Base-by-base conservation (phyloP, 1,139 yeast genomes). In the Eremothecium gossypii region DNA sequence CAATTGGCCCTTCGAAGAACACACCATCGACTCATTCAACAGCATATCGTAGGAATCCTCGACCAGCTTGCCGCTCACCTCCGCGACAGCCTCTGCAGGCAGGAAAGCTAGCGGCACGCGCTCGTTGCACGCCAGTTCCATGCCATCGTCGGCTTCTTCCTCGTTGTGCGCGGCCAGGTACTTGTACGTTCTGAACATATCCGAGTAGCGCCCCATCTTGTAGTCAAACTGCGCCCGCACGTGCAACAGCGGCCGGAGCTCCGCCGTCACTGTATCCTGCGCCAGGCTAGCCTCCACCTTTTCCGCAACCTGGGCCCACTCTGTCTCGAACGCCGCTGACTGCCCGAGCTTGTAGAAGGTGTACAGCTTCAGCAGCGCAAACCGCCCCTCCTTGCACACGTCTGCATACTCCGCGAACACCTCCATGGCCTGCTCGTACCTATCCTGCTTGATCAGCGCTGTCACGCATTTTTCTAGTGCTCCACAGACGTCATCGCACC, bases 171-270 rank as follows among this genome's bases (percentile, higher is more conserved):
- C 38, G 26, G 76, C 60, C 43, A 85, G 65, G 4, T 66, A 64
- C 40, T 71, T 64, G 57, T 85, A 86, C 3, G 83, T 52, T 5
- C 63, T 58, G 47, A 74, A 67, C 0, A 95, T 79, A 37, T 71
- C 69, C 1, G 55, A 58, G 51, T 75, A 71, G 14, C 73, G 60
- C 7, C 95, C 96, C 30, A 63, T 60, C 55, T 79, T 79, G 66
- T 83, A 86, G 56, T 73, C 74, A 48, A 79, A 77, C 64, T 89
- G 98, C 0, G 96, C 96, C 48, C 79, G 63, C n/a, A 86, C 71
- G 59, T 87, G 95, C 42, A 71, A 65, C 46, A 84, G 64, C 0
- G 86, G 89, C 50, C 79, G 65, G 3, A 33, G 17, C 10, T 11
- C 9, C 4, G 8, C 34, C n/a, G 38, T 26, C n/a, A 36, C 7